Conservation (phyloP, 129 eudicot species). For the Lactuca saligna region DNA sequence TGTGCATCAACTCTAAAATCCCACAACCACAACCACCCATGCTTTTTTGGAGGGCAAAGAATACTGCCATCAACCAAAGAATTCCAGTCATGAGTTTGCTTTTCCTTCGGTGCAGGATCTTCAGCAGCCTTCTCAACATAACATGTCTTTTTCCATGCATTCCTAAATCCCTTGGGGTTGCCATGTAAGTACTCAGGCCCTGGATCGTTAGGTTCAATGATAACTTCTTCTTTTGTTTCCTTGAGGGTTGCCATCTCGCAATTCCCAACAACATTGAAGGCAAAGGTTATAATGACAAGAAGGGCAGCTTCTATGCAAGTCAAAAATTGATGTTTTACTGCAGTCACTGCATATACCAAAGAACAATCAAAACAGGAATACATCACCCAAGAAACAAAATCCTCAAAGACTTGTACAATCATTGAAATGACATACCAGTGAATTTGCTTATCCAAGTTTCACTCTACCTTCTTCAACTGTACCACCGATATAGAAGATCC, state of each 20-base stretch:
- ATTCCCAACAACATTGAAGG: no score
- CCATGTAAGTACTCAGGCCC: constrained; percentile 45
- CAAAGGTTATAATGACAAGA: constrained; percentile 51
- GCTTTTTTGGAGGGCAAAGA: no score
- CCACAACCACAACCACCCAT: no score
- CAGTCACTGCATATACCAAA: neutral
- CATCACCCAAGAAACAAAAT: neutral
- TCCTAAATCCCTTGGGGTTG: no score
- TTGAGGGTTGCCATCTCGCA: constrained; percentile 43
- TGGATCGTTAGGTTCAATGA: constrained; percentile 11
- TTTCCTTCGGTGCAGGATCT: no score
- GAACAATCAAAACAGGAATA: neutral
- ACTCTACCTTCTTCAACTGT: no score
- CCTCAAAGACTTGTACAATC: neutral
- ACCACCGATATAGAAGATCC: no score
- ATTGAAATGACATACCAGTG: constrained; percentile 34
- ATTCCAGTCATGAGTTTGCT: no score
- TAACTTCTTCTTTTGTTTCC: constrained; percentile 3
- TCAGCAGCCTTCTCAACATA: neutral
- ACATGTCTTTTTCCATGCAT: neutral
- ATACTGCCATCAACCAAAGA: no score
- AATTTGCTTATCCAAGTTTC: no score
- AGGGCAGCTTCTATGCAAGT: constrained; percentile 1
- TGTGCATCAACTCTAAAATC: no score
- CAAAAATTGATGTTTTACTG: no score